A percentile compares a stretch with the other conserved stretches of the same genome.
Evolutionary conservation across 495 filamentous ascomycete species (phyloP).

Genomic region (Astrothelium subdiscretum): DNA sequence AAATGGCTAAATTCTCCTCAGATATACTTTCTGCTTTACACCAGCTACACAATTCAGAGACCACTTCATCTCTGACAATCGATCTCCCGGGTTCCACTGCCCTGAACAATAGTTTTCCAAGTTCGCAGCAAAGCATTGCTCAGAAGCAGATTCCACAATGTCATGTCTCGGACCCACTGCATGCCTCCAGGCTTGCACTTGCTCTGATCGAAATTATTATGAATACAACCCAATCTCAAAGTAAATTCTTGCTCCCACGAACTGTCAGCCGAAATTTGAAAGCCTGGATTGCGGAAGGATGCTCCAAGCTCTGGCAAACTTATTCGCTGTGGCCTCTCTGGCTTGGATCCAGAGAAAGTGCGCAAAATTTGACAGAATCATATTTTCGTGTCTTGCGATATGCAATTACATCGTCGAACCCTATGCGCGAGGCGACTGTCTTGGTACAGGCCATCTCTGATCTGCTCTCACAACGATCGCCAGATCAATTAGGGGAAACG

Average conservation of each 20-base stretch:
- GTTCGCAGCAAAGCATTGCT: neutral
- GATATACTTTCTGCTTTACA: neutral
- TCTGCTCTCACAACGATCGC: neutral
- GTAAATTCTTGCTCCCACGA: neutral
- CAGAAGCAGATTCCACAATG: neutral
- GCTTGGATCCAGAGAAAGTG: neutral
- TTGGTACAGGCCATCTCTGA: neutral
- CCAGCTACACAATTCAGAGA: neutral
- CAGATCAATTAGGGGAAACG: neutral
- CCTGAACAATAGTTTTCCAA: neutral
- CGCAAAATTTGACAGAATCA: neutral
- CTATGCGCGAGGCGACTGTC: neutral
- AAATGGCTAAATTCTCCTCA: neutral
- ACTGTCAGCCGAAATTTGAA: neutral
- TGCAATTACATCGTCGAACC: neutral
- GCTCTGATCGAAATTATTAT: slow-evolving; percentile 7
- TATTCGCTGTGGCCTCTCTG: neutral
- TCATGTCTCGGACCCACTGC: neutral
- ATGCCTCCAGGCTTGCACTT: neutral
- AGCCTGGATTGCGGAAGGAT: neutral
- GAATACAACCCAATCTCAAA: neutral
- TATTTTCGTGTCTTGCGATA: neutral
- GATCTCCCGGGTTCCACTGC: neutral
- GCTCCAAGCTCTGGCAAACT: neutral
- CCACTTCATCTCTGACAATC: neutral